Base-by-base conservation (phyloP, 2,329 filamentous ascomycete species). In the Aspergillus ochraceus region DNA sequence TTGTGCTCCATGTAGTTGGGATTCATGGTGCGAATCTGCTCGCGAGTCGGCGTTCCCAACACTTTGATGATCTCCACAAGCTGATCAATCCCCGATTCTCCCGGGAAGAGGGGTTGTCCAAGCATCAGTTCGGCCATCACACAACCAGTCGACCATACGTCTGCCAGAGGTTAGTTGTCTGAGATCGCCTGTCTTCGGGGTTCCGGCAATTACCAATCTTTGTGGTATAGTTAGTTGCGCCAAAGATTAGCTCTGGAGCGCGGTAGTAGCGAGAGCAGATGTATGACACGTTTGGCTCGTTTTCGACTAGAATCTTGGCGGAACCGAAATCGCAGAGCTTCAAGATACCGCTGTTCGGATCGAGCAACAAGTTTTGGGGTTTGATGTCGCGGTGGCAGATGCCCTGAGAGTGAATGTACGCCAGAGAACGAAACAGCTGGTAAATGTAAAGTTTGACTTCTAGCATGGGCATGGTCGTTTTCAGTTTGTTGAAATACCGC, bases 1-100 rank as follows among this genome's bases (percentile, higher is more conserved):
- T 98, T 98, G 83, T 99, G 95, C 81, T 99, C 95, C 95, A 99
- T 99, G 80, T 99, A 99, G 80, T 99, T 99, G 60, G 95, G 95
- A 79, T 99, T 99, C 95, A 99, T 99, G 66, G 95, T 99, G 69
- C 95, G 91, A 73, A 99, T 99, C 79, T 99, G 95, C 77, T 99
- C 95, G 66, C 95, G 87, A 39, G 95, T 98, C 19, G 95, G 95
- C 19, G 95, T 99, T 61, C 95, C 95, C 62, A 99, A 83, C 55
- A 99, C 94, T 81, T 99, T 99, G 84, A 99, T 99, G 76, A 99
- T 99, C 79, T 99, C 95, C 50, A 99, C 95, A 52, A 99, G 83
- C 77, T 99, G 95, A 75, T 99, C 95, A 72, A 99, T 99, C 65
- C 95, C 95, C 52, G 95, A 99, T 79, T 99, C 95, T 71, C 95